Evolutionary conservation across 2,329 filamentous ascomycete species (phyloP).

Genomic region (Cytospora chrysosperma): DNA sequence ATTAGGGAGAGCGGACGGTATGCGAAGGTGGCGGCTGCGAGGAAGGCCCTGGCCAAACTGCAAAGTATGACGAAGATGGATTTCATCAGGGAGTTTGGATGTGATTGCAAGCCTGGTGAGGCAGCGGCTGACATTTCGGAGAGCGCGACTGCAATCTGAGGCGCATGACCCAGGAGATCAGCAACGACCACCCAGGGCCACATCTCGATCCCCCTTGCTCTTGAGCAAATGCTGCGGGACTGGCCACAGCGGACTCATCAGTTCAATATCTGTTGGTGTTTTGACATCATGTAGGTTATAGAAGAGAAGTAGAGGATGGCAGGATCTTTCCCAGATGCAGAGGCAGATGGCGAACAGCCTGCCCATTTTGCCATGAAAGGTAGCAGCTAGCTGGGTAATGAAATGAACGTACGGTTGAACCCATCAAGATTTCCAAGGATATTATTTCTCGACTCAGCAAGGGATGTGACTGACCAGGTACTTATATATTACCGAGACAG

Average conservation of each 20-base stretch:
- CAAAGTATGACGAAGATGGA: slow-evolving; percentile 47
- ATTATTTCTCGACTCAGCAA: neutral
- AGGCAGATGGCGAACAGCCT: neutral
- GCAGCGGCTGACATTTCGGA: slow-evolving; percentile 22
- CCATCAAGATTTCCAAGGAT: too few relatives aligned
- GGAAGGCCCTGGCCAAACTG: slow-evolving; percentile 53
- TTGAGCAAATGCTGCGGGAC: neutral
- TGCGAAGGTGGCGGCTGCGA: slow-evolving; percentile 68
- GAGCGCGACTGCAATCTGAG: slow-evolving; percentile 22
- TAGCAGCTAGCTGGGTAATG: neutral
- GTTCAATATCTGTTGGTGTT: too few relatives aligned
- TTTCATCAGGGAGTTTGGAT: slow-evolving; percentile 61
- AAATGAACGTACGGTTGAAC: neutral
- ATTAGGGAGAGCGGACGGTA: slow-evolving; percentile 65
- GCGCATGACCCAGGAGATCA: neutral
- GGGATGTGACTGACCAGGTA: neutral
- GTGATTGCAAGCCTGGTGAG: slow-evolving; percentile 53
- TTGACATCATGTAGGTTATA: neutral
- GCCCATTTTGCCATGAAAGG: neutral
- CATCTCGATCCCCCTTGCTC: neutral
- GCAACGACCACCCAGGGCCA: slow-evolving; percentile 13
- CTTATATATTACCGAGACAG: neutral
- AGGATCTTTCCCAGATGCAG: too few relatives aligned
- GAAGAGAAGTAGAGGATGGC: neutral
- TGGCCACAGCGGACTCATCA: neutral